phyloP scores from a whole-genome alignment of 495 filamentous ascomycete genomes.

The Aspergillus mulundensis region DNA sequence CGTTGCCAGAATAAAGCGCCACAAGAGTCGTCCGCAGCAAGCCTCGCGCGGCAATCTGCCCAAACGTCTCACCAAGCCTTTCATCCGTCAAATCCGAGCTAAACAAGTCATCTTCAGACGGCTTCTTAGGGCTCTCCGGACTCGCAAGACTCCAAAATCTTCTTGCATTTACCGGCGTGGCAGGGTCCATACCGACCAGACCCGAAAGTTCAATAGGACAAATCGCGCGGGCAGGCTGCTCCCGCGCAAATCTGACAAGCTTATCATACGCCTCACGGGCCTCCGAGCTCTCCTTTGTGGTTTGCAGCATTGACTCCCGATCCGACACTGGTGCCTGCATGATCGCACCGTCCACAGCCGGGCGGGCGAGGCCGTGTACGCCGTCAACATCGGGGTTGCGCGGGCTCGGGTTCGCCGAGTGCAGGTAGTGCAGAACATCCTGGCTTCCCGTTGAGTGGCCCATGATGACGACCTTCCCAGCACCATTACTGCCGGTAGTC shows the following conservation, averaged over 20 bases:
- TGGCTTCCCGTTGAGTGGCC: slow-evolving; percentile 89
- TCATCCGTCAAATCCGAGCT: slow-evolving; percentile 68
- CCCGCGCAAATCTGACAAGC: slow-evolving; percentile 49
- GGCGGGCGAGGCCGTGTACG: slow-evolving; percentile 27
- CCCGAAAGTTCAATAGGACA: slow-evolving; percentile 52
- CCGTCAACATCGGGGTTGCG: slow-evolving; percentile 22
- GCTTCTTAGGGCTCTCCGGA: slow-evolving; percentile 46
- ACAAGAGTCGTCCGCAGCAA: slow-evolving; percentile 49
- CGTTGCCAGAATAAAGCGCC: slow-evolving; percentile 62
- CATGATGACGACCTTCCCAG: slow-evolving; percentile 69
- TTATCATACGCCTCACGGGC: slow-evolving; percentile 43
- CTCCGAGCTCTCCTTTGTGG: slow-evolving; percentile 23
- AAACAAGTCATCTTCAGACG: slow-evolving; percentile 84
- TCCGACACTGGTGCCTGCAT: slow-evolving; percentile 81
- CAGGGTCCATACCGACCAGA: slow-evolving; percentile 41
- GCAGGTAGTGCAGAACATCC: slow-evolving; percentile 77
- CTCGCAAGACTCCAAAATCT: slow-evolving; percentile 66
- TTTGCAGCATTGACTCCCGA: slow-evolving; percentile 56
- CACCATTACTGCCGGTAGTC: slow-evolving; percentile 19
- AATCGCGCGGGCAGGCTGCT: slow-evolving; percentile 39
- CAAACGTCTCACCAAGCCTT: slow-evolving; percentile 60
- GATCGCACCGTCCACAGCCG: slow-evolving; percentile 69
- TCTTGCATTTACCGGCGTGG: slow-evolving; percentile 50
- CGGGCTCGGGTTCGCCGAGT: slow-evolving; percentile 31
- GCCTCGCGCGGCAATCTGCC: slow-evolving; percentile 48